Base-by-base conservation (phyloP, 129 eudicot genomes). In the Tanacetum coccineum region DNA sequence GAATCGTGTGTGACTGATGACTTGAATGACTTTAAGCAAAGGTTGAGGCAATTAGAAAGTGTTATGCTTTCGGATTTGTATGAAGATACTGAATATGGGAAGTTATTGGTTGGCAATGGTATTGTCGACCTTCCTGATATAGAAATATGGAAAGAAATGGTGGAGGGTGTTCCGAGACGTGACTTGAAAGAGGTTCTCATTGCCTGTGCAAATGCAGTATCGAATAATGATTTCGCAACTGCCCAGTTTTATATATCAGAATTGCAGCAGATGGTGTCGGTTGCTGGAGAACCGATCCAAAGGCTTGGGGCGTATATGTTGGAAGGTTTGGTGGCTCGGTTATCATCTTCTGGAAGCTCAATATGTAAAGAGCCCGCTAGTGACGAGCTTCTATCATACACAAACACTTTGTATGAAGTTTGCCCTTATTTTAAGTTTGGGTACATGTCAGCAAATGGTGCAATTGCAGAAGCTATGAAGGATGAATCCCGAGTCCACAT, bases 381-480 rank as follows among this genome's bases (percentile, higher is more conserved):
- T 45, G 62, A 77, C 9, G 85, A 84, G 64, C 87, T 84, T 22
- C 63, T 86, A 11, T 84, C 88, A 7, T 86, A 87, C 62, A 81
- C 84, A 80, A 81, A 90, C 77, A 76, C 81, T 15, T 84, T 89
- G 15, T 80, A 79, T 44, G 86, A 86, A 68, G 90, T 76, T 26
- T 89, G 96, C 79, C 96, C 95, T 17, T 89, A 75, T 71, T 79
- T 86, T 51, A 86, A 89, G 74, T 89, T 89, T 9, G 96, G 96
- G 19, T 84, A 89, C 87, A 89, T 86, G 95, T 83, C 96, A 4
- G 90, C 96, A 40, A 89, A 89, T 15, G 95, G 95, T 9, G 95
- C 96, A 18, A 89, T 89, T 40, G 95, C 95, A 1, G 96, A 89
- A 47, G 91, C 96, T 1, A 79, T 80, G 87, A 86, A 89, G 76